These are phyloP conservation scores for Coriaria nepalensis DNA, from an alignment of 306 rosid species.

Conservation along the genomic window DNA sequence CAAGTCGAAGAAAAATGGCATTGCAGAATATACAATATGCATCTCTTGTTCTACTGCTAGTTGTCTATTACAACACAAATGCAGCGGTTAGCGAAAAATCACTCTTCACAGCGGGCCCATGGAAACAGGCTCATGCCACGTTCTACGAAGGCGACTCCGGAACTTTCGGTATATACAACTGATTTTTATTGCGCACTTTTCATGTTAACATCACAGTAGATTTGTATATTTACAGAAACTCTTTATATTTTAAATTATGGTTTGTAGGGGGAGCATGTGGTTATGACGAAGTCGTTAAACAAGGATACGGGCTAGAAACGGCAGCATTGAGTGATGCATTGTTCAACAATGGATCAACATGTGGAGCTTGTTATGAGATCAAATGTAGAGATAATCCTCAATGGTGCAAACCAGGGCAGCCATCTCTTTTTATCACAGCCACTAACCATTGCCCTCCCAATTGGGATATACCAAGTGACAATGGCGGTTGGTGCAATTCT, in stretches of 20 bases:
- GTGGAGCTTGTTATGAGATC: constrained; percentile 71
- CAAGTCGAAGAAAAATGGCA: too few relatives aligned
- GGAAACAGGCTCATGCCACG: constrained; percentile 62
- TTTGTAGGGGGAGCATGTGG: constrained; percentile 74
- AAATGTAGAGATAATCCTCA: constrained; percentile 31
- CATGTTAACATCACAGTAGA: too few relatives aligned
- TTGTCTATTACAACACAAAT: constrained; percentile 1
- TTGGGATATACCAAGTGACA: too few relatives aligned
- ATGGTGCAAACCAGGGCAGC: constrained; percentile 40
- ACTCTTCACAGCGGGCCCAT: constrained; percentile 25
- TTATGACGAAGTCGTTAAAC: constrained; percentile 50
- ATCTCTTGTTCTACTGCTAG: background rate
- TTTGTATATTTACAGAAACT: too few relatives aligned
- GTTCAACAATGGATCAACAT: constrained; percentile 43
- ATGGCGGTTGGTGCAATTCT: constrained; percentile 92
- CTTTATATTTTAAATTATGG: too few relatives aligned
- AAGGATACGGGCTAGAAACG: constrained; percentile 62
- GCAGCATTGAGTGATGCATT: constrained; percentile 50
- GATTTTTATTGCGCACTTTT: too few relatives aligned
- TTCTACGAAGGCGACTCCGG: constrained; percentile 59
- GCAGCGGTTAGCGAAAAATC: background rate
- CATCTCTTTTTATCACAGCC: constrained; percentile 42
- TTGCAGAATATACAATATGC: too few relatives aligned
- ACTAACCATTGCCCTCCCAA: constrained; percentile 65
- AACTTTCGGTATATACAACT: constrained; percentile 51